phyloP scores from a whole-genome alignment of 2,329 filamentous ascomycete species.

The Neonectria sp. region DNA sequence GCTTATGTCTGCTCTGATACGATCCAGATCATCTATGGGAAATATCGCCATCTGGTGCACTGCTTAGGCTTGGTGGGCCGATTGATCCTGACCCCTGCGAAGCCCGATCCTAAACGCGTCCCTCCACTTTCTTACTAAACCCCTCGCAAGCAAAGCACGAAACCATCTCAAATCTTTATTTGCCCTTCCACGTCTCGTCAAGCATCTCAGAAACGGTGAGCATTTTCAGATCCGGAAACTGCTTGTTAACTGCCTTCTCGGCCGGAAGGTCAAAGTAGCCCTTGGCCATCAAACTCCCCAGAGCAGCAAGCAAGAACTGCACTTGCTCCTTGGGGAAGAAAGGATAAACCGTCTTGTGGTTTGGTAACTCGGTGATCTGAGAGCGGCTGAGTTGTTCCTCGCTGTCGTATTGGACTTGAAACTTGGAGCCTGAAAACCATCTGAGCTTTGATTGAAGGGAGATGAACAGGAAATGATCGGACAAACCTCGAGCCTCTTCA shows the following conservation, averaged over 20 bases:
- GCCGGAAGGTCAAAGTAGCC: constrained; percentile 8
- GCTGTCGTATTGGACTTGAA: constrained; percentile 6
- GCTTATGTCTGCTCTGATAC: no score
- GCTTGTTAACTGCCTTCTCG: constrained; percentile 13
- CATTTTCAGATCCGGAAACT: constrained; percentile 13
- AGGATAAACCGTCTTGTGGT: constrained; percentile 7
- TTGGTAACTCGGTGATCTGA: constrained; percentile 22
- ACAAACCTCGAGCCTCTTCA: constrained; percentile 55
- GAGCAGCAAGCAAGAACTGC: not conserved
- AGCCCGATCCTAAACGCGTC: no score
- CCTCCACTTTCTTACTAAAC: no score
- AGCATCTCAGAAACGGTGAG: constrained; percentile 10
- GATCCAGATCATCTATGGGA: no score
- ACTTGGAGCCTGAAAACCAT: constrained; percentile 3
- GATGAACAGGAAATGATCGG: no score
- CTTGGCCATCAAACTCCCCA: not conserved
- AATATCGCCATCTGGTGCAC: no score
- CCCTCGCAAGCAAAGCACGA: not conserved
- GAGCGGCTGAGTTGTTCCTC: constrained; percentile 1
- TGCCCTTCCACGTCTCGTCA: constrained; percentile 6
- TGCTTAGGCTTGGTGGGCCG: no score
- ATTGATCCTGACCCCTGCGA: no score
- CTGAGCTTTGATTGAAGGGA: not conserved
- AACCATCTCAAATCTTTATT: not conserved
- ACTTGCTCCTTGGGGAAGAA: constrained; percentile 23